Conservation (phyloP, 164 flowering plant genomes). For the Brasenia schreberi region DNA sequence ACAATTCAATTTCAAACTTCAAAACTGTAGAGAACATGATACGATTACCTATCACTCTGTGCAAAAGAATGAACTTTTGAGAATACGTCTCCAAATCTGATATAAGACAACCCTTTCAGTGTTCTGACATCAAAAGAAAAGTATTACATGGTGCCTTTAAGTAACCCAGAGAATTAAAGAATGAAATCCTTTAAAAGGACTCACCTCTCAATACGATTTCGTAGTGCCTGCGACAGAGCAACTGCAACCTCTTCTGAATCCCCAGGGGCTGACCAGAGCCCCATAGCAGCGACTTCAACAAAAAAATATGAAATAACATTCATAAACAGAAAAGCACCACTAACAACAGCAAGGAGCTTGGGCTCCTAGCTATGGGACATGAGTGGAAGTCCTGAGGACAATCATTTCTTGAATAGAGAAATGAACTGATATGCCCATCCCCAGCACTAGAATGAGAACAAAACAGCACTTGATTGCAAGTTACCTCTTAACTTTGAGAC, state of each 20-base stretch:
- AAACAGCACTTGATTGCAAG: neutral
- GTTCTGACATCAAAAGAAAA: conserved; percentile 39
- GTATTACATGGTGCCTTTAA: neutral
- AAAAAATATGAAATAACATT: too few relatives aligned
- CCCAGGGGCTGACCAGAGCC: conserved; percentile 95
- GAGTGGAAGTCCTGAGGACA: neutral
- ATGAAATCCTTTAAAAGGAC: conserved; percentile 1
- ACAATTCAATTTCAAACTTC: too few relatives aligned
- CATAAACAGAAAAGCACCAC: neutral
- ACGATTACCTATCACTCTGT: conserved; percentile 28
- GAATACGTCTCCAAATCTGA: conserved; percentile 94
- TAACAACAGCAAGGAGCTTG: neutral
- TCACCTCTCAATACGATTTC: conserved; percentile 86
- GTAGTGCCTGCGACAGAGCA: conserved; percentile 86
- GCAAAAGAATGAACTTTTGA: conserved; percentile 46
- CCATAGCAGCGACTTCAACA: conserved; percentile 63
- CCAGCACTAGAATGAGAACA: neutral
- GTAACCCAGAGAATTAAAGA: neutral
- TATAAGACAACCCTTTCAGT: conserved; percentile 44
- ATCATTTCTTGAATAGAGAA: neutral
- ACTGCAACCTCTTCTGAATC: conserved; percentile 91
- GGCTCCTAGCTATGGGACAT: neutral
- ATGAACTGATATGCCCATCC: neutral
- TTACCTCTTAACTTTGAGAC: conserved; percentile 81
- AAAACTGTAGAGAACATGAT: too few relatives aligned